A percentile compares a stretch with the other conserved stretches of the same genome.
Conservation (phyloP, 1,139 yeast genomes). For the Taiozyma onychis region DNA sequence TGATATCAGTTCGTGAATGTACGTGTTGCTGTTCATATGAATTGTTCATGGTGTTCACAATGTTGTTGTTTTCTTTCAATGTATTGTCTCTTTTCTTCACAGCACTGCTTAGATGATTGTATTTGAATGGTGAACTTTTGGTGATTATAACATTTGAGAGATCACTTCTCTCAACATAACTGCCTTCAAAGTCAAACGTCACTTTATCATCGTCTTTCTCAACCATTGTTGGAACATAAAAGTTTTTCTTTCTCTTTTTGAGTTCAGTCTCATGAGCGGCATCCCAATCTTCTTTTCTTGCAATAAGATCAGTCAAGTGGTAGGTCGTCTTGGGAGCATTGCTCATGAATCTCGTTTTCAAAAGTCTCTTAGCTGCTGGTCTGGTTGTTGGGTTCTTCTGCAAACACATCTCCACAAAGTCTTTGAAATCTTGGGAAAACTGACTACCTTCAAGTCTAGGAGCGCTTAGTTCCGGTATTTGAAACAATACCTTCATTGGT, state of each 20-base stretch:
- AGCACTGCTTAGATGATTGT: conserved; percentile 1
- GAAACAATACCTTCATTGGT: conserved; percentile 75
- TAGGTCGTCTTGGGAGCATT: conserved; percentile 35
- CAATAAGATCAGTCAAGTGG: conserved; percentile 27
- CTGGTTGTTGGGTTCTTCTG: conserved; percentile 55
- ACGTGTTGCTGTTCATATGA: not conserved
- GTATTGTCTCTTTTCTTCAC: not conserved
- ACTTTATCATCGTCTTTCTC: conserved; percentile 2
- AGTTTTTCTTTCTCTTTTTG: conserved; percentile 4
- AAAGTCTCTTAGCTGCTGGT: conserved; percentile 51
- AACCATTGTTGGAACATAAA: conserved; percentile 16
- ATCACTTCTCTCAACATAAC: conserved; percentile 1
- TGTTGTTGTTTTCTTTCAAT: conserved; percentile 7
- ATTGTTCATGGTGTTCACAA: conserved; percentile 2
- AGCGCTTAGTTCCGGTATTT: conserved; percentile 46
- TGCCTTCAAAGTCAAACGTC: conserved; percentile 21
- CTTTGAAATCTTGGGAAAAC: conserved; percentile 42
- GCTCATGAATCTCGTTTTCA: conserved; percentile 54
- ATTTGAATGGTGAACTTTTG: conserved; percentile 12
- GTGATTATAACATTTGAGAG: conserved; percentile 18
- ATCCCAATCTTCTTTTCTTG: conserved; percentile 21
- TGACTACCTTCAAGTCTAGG: conserved; percentile 42
- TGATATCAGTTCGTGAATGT: not conserved
- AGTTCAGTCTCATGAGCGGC: conserved; percentile 6
- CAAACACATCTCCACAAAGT: conserved; percentile 63